A percentile compares a stretch with the other conserved stretches of the same genome.
Evolutionary conservation across 2,329 filamentous ascomycete species (phyloP).

Genomic region (Tolypocladium nubicola): DNA sequence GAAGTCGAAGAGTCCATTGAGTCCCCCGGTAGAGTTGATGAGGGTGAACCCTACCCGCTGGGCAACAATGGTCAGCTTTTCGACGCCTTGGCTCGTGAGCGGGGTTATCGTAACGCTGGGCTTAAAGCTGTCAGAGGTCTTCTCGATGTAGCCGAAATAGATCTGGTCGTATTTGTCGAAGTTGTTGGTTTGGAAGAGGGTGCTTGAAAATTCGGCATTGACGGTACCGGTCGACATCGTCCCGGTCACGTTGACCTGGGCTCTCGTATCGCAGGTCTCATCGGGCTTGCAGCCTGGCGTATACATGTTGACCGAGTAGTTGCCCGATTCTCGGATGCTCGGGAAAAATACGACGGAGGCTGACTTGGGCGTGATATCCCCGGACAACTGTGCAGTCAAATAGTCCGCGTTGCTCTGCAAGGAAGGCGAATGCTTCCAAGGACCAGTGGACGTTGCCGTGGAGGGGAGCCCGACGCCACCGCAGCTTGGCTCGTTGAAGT

Average conservation of each 20-base stretch:
- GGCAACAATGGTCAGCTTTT: constrained; percentile 70
- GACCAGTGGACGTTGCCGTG: constrained; percentile 56
- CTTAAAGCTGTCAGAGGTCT: constrained; percentile 59
- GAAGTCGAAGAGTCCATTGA: constrained; percentile 89
- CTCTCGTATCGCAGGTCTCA: constrained; percentile 62
- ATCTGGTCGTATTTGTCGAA: constrained; percentile 95
- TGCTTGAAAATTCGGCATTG: constrained; percentile 41
- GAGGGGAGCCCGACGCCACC: constrained; percentile 51
- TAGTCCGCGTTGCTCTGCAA: constrained; percentile 65
- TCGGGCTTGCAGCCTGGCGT: constrained; percentile 86
- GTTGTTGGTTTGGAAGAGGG: constrained; percentile 83
- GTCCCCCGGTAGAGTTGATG: constrained; percentile 61
- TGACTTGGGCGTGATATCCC: constrained; percentile 43
- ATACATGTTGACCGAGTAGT: constrained; percentile 84
- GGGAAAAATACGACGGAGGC: constrained; percentile 70
- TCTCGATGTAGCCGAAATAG: constrained; percentile 77
- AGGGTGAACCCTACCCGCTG: constrained; percentile 73
- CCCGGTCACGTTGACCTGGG: constrained; percentile 72
- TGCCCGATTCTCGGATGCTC: constrained; percentile 77
- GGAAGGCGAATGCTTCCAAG: constrained; percentile 63
- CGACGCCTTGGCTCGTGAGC: constrained; percentile 47
- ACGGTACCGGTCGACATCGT: constrained; percentile 45
- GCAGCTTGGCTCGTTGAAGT: constrained; percentile 84
- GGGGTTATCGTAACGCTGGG: constrained; percentile 73
- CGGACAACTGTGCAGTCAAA: constrained; percentile 54